Conservation (phyloP, 2,329 filamentous ascomycete species). For the Pyrenochaeta sp. region DNA sequence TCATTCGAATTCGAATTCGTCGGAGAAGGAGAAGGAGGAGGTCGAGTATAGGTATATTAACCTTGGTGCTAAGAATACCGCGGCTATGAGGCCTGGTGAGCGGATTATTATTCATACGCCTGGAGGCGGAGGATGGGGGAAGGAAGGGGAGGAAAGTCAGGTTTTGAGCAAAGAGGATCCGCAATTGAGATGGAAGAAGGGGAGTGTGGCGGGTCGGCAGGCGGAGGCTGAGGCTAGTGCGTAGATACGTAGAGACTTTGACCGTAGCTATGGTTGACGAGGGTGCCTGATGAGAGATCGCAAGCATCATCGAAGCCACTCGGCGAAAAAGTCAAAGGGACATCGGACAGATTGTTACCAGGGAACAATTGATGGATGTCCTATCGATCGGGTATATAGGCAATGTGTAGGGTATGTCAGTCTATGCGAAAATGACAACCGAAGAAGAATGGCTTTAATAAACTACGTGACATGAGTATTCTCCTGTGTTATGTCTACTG, state of each 20-base stretch:
- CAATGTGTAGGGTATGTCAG: no score
- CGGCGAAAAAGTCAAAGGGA: no score
- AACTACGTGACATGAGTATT: no score
- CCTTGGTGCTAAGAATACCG: constrained; percentile 81
- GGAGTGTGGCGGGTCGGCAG: constrained; percentile 65
- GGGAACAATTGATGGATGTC: no score
- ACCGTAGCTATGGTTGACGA: no score
- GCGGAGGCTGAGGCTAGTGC: constrained; percentile 59
- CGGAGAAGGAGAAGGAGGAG: constrained; percentile 48
- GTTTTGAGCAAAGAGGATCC: constrained; percentile 64
- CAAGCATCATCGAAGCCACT: no score
- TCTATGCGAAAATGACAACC: no score
- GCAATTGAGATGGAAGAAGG: constrained; percentile 66
- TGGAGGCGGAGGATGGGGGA: constrained; percentile 81
- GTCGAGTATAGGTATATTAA: constrained; percentile 71
- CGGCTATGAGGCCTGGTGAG: constrained; percentile 78
- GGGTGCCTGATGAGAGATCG: no score
- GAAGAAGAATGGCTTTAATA: no score
- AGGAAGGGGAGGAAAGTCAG: constrained; percentile 64
- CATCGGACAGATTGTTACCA: no score
- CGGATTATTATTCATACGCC: constrained; percentile 80
- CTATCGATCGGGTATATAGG: no score
- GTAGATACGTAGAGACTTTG: background rate
- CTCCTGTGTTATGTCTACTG: no score
- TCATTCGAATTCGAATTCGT: constrained; percentile 31